Conservation (phyloP, 176 grass and related monocot species). For the Thalia dealbata region DNA sequence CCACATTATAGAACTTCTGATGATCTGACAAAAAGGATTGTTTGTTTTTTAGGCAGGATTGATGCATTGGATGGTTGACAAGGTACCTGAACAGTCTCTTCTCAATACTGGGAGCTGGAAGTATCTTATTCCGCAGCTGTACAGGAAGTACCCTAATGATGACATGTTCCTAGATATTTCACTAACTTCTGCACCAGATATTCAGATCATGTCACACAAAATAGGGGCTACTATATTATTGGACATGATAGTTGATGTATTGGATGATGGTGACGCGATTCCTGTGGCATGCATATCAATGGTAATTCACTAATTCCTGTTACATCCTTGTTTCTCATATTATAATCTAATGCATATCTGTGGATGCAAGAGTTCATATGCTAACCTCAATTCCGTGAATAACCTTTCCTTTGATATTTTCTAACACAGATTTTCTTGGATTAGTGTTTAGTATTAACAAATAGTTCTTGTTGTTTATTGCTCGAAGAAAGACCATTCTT, state of each 20-base stretch:
- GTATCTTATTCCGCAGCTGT: slow-evolving; percentile 73
- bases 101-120: slow-evolving; percentile 81
- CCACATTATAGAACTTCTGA: not conserved
- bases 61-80: slow-evolving; percentile 65
- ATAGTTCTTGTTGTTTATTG: no score
- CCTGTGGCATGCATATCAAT: slow-evolving; percentile 76
- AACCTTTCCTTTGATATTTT: no score
- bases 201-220: slow-evolving; percentile 52
- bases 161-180: slow-evolving; percentile 78
- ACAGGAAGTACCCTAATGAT: slow-evolving; percentile 57
- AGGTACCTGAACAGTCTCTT: slow-evolving; percentile 66
- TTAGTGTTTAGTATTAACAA: no score
- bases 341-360: slow-evolving; percentile 2
- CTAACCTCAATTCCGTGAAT: not conserved
- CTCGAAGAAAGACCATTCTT: no score
- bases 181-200: slow-evolving; percentile 49
- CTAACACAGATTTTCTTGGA: no score
- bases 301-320: slow-evolving; percentile 31
- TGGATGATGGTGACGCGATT: slow-evolving; percentile 44
- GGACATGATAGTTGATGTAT: slow-evolving; percentile 54
- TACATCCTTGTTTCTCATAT: slow-evolving; percentile 2
- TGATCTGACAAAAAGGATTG: not conserved
- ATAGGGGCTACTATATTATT: slow-evolving; percentile 56
- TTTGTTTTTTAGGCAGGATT: slow-evolving; percentile 53
- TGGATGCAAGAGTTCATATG: not conserved